Conservation (phyloP, 2,329 filamentous ascomycete species). For the Paecilomyces niveus region DNA sequence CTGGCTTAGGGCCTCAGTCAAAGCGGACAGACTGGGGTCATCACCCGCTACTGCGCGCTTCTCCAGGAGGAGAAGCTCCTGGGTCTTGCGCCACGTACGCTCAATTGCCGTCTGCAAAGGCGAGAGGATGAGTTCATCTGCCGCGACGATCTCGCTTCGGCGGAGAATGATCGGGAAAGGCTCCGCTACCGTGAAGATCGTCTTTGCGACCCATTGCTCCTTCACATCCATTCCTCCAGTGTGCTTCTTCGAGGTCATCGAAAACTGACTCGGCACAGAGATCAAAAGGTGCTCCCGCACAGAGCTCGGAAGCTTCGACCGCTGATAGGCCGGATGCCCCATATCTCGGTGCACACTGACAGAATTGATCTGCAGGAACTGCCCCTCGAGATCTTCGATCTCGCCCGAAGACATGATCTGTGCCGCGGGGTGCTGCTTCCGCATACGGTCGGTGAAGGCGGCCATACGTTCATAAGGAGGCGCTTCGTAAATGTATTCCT, state of each 20-base stretch:
- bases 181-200: constrained; percentile 74
- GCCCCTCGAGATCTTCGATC: constrained; percentile 77
- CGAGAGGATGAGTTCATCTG: constrained; percentile 59
- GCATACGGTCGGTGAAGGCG: constrained; percentile 84
- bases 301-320: constrained; percentile 72
- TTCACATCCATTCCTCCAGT: constrained; percentile 59
- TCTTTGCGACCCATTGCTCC: constrained; percentile 76
- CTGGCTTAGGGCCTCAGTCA: constrained; percentile 69
- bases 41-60: constrained; percentile 67
- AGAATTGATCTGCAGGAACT: constrained; percentile 76
- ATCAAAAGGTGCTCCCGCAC: constrained; percentile 83
- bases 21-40: constrained; percentile 57
- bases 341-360: constrained; percentile 79
- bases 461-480: constrained; percentile 67
- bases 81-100: constrained; percentile 81
- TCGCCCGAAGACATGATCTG: constrained; percentile 67
- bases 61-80: constrained; percentile 71
- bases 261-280: constrained; percentile 70
- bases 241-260: constrained; percentile 64
- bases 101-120: constrained; percentile 86
- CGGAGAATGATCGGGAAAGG: constrained; percentile 85
- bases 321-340: constrained; percentile 75
- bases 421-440: constrained; percentile 79
- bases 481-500: constrained; percentile 88
- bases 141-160: constrained; percentile 72